Evolutionary conservation across 2,329 filamentous ascomycete genomes (phyloP).

Genomic region (Knufia petricola): DNA sequence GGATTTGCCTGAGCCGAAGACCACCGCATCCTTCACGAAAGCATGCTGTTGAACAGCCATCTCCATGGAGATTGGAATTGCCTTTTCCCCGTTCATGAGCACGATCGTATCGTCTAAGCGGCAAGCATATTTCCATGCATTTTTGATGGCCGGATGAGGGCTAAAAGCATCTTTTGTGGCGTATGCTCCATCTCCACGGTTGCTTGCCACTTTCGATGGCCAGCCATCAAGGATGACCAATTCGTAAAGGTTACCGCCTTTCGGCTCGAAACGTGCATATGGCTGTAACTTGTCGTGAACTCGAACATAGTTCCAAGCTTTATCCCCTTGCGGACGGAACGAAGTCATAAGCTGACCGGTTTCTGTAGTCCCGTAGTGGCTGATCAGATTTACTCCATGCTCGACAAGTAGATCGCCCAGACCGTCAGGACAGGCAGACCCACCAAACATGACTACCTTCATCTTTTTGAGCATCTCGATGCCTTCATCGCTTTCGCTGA

Average conservation of each 20-base stretch:
- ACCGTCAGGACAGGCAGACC: conserved; percentile 50
- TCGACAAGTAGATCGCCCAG: conserved; percentile 46
- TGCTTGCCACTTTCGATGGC: conserved; percentile 33
- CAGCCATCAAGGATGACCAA: conserved; percentile 29
- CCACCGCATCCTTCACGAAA: conserved; percentile 12
- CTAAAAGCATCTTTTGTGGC: conserved; percentile 27
- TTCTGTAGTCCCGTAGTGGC: conserved; percentile 50
- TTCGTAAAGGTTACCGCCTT: conserved; percentile 30
- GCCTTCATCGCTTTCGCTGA: conserved; percentile 50
- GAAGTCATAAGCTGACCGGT: conserved; percentile 55
- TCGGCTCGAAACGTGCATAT: conserved; percentile 35
- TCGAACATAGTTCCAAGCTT: conserved; percentile 53
- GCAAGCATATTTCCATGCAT: conserved; percentile 38
- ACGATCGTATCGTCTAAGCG: conserved; percentile 40
- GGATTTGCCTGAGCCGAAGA: conserved; percentile 21
- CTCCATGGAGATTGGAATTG: conserved; percentile 43
- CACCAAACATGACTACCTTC: conserved; percentile 49
- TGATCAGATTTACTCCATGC: conserved; percentile 46
- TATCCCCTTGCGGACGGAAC: conserved; percentile 43
- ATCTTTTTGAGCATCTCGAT: conserved; percentile 38
- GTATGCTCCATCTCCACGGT: conserved; percentile 40
- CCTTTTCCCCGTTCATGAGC: conserved; percentile 43
- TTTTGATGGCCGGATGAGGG: conserved; percentile 5
- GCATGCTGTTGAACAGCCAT: conserved; percentile 32
- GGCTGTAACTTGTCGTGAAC: conserved; percentile 32